Percentiles rank a stretch among this genome's conserved stretches.
Conservation (phyloP, 768 basidiomycete genomes). For the Phlegmacium glaucopus region DNA sequence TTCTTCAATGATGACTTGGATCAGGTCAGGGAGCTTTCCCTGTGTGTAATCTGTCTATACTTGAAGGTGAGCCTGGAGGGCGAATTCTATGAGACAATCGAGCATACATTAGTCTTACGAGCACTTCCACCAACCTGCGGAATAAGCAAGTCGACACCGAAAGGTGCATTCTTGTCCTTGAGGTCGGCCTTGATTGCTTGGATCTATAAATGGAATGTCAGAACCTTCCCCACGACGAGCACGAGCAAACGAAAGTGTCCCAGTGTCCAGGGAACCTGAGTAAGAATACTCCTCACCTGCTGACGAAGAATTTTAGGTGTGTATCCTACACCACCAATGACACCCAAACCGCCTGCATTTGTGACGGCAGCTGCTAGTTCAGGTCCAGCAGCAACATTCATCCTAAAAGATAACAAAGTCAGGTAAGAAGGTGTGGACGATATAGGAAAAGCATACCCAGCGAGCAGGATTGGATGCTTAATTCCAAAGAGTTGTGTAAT, state of each 20-base stretch:
- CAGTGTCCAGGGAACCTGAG: no score
- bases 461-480: slow-evolving; percentile 84
- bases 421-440: slow-evolving; percentile 1
- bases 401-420: slow-evolving; percentile 28
- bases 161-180: slow-evolving; percentile 72
- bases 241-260: no score
- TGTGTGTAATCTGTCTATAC: slow-evolving; percentile 83
- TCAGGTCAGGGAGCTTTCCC: slow-evolving; percentile 77
- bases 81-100: not conserved
- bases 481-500: slow-evolving; percentile 87
- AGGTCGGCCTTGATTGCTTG: slow-evolving; percentile 69
- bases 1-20: slow-evolving; percentile 92
- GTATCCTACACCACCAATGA: slow-evolving; percentile 88
- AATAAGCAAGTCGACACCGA: slow-evolving; percentile 88
- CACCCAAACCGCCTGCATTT: slow-evolving; percentile 90
- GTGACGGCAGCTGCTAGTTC: slow-evolving; percentile 93
- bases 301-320: slow-evolving; percentile 77
- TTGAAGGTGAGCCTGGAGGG: not conserved
- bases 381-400: slow-evolving; percentile 50
- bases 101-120: slow-evolving; percentile 81
- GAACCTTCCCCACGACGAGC: no score
- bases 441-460: slow-evolving; percentile 43
- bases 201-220: slow-evolving; percentile 43
- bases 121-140: slow-evolving; percentile 86
- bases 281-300: slow-evolving; percentile 50